These are phyloP conservation scores for Tubosaeta sp. DNA, from an alignment of 768 basidiomycete species.

Conservation along the genomic window DNA sequence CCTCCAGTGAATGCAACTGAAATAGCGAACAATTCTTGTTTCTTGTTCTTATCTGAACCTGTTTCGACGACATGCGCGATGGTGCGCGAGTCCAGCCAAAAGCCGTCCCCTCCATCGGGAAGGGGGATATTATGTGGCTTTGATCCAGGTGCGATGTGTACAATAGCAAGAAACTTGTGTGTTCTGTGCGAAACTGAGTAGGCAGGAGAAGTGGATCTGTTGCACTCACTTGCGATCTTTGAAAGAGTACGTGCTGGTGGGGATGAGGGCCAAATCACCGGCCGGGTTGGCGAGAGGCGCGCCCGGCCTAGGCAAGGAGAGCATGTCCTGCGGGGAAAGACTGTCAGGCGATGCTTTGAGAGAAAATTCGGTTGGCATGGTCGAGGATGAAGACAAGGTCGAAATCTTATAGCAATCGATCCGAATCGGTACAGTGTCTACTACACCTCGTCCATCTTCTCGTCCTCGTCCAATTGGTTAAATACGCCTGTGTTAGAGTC, in stretches of 20 bases:
- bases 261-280: constrained; percentile 66
- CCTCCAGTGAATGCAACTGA: constrained; percentile 44
- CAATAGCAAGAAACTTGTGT: constrained; percentile 61
- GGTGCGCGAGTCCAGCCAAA: constrained; percentile 75
- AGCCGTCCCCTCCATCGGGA: constrained; percentile 64
- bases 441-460: constrained; percentile 50
- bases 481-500: constrained; percentile 64
- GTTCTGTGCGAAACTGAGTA: constrained; percentile 43
- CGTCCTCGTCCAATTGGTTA: constrained; percentile 45
- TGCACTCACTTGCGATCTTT: constrained; percentile 64
- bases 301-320: constrained; percentile 65
- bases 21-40: constrained; percentile 56
- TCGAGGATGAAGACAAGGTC: constrained; percentile 32
- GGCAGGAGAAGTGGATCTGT: not conserved
- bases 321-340: constrained; percentile 69
- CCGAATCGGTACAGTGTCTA: constrained; percentile 9
- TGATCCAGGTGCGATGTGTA: constrained; percentile 49
- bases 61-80: constrained; percentile 62
- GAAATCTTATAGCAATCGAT: not conserved
- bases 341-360: constrained; percentile 57
- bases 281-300: constrained; percentile 59
- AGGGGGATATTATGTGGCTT: constrained; percentile 56
- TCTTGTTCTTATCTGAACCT: constrained; percentile 43
- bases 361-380: constrained; percentile 41
- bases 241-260: constrained; percentile 66